These are phyloP conservation scores for Tulasnella sp. DNA, from an alignment of 768 basidiomycete species.

Conservation along the genomic window DNA sequence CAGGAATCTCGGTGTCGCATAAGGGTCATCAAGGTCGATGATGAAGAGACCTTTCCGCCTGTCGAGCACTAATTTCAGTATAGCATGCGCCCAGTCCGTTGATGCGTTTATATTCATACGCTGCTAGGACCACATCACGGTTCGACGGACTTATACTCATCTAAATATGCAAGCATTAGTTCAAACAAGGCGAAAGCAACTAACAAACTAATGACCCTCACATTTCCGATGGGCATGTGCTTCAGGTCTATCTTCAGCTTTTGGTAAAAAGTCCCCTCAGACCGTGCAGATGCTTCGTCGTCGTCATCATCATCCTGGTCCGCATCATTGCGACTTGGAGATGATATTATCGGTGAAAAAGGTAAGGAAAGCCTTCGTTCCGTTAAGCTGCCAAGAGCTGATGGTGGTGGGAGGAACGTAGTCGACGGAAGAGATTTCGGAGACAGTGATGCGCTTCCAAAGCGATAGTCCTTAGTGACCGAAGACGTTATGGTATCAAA, in stretches of 20 bases:
- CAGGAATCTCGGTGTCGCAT: conserved; percentile 81
- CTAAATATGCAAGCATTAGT: conserved; percentile 28
- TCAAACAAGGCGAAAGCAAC: neutral
- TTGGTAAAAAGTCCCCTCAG: conserved; percentile 16
- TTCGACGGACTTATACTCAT: conserved; percentile 87
- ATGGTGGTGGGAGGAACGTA: no score
- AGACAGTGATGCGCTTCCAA: no score
- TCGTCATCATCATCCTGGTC: no score
- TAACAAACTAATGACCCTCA: neutral
- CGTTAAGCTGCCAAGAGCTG: no score
- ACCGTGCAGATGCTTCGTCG: no score
- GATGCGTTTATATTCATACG: conserved; percentile 39
- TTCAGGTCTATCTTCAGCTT: conserved; percentile 12
- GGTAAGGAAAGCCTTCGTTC: no score
- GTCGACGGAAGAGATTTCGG: no score
- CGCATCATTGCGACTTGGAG: no score
- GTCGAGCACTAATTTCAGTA: conserved; percentile 25
- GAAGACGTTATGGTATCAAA: no score
- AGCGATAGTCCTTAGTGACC: no score
- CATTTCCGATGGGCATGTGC: conserved; percentile 16
- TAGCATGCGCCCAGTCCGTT: neutral
- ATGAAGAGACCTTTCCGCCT: conserved; percentile 83
- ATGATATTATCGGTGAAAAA: no score
- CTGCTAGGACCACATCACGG: conserved; percentile 82
- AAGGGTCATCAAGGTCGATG: conserved; percentile 81